These are phyloP conservation scores for Dimocarpus longan DNA, from an alignment of 345 rosid species.

Conservation along the genomic window DNA sequence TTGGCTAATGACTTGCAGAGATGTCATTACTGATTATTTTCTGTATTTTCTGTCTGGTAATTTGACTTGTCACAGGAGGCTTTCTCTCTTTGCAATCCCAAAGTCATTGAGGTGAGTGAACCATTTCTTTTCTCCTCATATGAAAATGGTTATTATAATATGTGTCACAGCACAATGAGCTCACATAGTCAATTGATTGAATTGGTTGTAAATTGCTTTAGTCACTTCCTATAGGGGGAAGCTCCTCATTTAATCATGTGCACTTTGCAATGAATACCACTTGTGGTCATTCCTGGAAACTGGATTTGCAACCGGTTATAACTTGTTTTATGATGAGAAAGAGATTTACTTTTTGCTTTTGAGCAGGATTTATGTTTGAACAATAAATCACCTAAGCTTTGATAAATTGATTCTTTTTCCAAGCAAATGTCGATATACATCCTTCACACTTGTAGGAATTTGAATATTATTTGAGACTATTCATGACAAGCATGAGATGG, in stretches of 20 bases:
- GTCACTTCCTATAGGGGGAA: neutral
- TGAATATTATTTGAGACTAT: neutral
- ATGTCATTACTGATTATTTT: neutral
- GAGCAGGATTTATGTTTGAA: neutral
- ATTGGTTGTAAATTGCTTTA: neutral
- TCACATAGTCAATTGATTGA: neutral
- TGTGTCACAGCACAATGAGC: neutral
- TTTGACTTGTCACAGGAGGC: conserved; percentile 58
- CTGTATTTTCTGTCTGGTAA: neutral
- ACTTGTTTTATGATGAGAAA: neutral
- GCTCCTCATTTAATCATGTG: neutral
- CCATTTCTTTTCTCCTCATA: conserved; percentile 17
- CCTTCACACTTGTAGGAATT: neutral
- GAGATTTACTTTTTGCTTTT: neutral
- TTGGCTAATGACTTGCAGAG: neutral
- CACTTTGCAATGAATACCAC: neutral
- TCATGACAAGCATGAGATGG: neutral
- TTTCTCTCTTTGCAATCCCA: conserved; percentile 83
- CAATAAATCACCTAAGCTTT: neutral
- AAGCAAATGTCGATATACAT: neutral
- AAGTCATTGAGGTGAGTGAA: conserved; percentile 67
- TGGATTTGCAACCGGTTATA: neutral
- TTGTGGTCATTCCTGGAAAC: neutral
- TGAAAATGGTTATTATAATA: conserved; percentile 6
- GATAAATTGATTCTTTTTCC: neutral